phyloP scores from a whole-genome alignment of 2,329 filamentous ascomycete species.

The Scedosporium apiospermum region DNA sequence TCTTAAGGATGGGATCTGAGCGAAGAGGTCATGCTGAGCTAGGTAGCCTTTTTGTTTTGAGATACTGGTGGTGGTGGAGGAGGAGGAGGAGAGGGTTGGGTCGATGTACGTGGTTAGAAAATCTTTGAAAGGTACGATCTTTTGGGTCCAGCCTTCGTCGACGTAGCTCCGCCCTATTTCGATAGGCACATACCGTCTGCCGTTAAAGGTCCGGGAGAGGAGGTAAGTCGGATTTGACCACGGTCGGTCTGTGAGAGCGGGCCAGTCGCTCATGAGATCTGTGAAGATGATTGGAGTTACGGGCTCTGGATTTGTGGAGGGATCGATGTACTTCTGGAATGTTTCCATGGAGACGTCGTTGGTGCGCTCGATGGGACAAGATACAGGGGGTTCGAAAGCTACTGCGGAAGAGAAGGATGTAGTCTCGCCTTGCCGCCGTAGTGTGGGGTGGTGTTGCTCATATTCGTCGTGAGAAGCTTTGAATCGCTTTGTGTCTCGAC shows the following conservation, averaged over 20 bases:
- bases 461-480: slow-evolving; percentile 2
- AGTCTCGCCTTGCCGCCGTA: not conserved
- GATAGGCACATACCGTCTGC: slow-evolving; percentile 72
- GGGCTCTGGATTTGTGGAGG: slow-evolving; percentile 23
- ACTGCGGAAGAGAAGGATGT: slow-evolving; percentile 6
- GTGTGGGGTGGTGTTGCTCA: slow-evolving; percentile 15
- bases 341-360: slow-evolving; percentile 40
- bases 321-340: slow-evolving; percentile 52
- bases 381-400: slow-evolving; percentile 30
- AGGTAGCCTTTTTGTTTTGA: slow-evolving; percentile 59
- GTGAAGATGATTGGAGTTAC: slow-evolving; percentile 61
- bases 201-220: slow-evolving; percentile 61
- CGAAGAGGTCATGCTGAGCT: slow-evolving; percentile 81
- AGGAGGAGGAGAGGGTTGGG: not conserved
- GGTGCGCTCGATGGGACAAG: slow-evolving; percentile 29
- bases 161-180: slow-evolving; percentile 84
- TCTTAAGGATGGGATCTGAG: slow-evolving; percentile 68
- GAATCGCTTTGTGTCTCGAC: slow-evolving; percentile 8
- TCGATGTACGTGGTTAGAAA: slow-evolving; percentile 59
- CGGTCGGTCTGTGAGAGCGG: slow-evolving; percentile 54
- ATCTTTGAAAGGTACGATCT: slow-evolving; percentile 62
- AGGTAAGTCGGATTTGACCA: slow-evolving; percentile 74
- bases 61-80: too few relatives aligned
- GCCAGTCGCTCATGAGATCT: slow-evolving; percentile 60
- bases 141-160: slow-evolving; percentile 75